Evolutionary conservation across 2,329 filamentous ascomycete genomes (phyloP).

Genomic region (Coccinonectria pachysandricola): DNA sequence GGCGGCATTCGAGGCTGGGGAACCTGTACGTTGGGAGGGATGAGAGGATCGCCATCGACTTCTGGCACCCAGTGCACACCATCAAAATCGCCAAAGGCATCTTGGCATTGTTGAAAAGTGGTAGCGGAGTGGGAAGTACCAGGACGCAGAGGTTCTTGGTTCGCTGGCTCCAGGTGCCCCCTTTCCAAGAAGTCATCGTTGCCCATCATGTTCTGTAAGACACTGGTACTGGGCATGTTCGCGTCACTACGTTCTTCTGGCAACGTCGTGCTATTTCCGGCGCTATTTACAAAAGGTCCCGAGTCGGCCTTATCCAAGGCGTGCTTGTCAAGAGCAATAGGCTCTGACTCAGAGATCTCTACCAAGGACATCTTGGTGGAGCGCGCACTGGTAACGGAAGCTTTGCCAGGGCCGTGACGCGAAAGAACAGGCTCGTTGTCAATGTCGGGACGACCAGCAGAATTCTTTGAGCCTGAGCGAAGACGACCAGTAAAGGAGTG

Average conservation of each 20-base stretch:
- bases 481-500: slow-evolving; percentile 49
- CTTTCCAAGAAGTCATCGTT: slow-evolving; percentile 12
- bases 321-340: slow-evolving; percentile 38
- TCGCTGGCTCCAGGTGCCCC: slow-evolving; percentile 3
- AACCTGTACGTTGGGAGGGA: slow-evolving; percentile 8
- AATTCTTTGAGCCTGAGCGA: slow-evolving; percentile 45
- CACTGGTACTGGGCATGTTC: slow-evolving; percentile 19
- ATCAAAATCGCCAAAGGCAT: slow-evolving; percentile 71
- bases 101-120: slow-evolving; percentile 55
- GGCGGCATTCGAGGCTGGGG: slow-evolving; percentile 15
- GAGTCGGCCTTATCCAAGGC: slow-evolving; percentile 45
- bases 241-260: slow-evolving; percentile 27
- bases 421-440: slow-evolving; percentile 32
- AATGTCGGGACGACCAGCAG: slow-evolving; percentile 29
- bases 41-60: slow-evolving; percentile 19
- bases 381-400: slow-evolving; percentile 39
- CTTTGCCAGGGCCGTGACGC: slow-evolving; percentile 45
- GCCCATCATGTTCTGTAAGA: slow-evolving; percentile 26
- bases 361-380: slow-evolving; percentile 42
- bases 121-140: slow-evolving; percentile 44
- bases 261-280: slow-evolving; percentile 29
- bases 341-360: slow-evolving; percentile 48
- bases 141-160: slow-evolving; percentile 15
- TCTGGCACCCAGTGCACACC: slow-evolving; percentile 63
- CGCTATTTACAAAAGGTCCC: slow-evolving; percentile 26